These are phyloP conservation scores for Gracilaria domingensis DNA, from an alignment of 23 red algal genomes.

Conservation along the genomic window DNA sequence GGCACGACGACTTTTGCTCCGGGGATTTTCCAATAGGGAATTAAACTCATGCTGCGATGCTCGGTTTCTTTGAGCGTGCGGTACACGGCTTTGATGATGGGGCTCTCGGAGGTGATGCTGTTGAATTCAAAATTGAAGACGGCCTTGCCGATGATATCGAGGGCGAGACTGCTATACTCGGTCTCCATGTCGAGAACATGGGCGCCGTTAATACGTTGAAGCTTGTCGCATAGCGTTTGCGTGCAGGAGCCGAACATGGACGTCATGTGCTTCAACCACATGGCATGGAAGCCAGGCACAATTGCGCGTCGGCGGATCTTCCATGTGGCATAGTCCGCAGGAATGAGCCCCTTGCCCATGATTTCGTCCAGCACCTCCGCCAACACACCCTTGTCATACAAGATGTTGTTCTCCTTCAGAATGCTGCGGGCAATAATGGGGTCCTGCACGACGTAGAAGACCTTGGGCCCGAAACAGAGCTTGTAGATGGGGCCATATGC, in stretches of 20 bases:
- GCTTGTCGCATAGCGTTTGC: conserved; percentile 57
- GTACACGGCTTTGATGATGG: conserved; percentile 93
- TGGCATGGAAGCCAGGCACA: conserved; percentile 74
- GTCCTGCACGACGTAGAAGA: conserved; percentile 83
- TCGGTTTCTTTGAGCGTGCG: conserved; percentile 82
- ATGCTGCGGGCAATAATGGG: conserved; percentile 71
- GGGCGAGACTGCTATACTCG: conserved; percentile 72
- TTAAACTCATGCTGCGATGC: conserved; percentile 60
- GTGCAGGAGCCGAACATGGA: conserved; percentile 70
- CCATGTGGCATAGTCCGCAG: conserved; percentile 88
- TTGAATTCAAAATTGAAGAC: conserved; percentile 89
- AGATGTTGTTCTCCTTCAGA: conserved; percentile 52
- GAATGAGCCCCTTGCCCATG: conserved; percentile 94
- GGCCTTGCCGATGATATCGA: conserved; percentile 85
- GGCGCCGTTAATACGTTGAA: conserved; percentile 32
- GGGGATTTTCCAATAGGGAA: conserved; percentile 87
- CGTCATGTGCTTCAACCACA: conserved; percentile 74
- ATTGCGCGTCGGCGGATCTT: conserved; percentile 84
- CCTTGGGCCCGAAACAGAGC: conserved; percentile 83
- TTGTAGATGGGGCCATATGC: conserved; percentile 75
- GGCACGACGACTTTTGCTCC: conserved; percentile 53
- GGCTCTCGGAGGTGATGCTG: conserved; percentile 62
- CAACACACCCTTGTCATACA: conserved; percentile 86
- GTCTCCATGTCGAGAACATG: conserved; percentile 79
- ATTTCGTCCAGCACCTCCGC: conserved; percentile 83